Percentiles rank a stretch among this genome's conserved stretches.
These are phyloP conservation scores for Klebsormidium nitens DNA, from an alignment of 139 green algal genomes.

Conservation along the genomic window DNA sequence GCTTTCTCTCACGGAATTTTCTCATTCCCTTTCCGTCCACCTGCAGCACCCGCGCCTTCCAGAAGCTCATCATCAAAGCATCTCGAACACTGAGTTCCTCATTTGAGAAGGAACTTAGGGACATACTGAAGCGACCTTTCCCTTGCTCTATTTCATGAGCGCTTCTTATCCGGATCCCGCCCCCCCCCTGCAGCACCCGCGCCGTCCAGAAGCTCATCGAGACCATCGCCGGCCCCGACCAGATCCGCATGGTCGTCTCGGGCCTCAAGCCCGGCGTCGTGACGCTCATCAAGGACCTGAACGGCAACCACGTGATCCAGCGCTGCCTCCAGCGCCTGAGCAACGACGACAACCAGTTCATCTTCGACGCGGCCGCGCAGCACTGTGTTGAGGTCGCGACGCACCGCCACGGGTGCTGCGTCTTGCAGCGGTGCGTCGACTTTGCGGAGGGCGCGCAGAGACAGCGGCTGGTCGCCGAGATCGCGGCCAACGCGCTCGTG, in stretches of 20 bases:
- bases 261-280: slow-evolving; percentile 81
- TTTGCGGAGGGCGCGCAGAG: slow-evolving; percentile 77
- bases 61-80: slow-evolving; percentile 98
- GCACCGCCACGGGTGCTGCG: slow-evolving; percentile 97
- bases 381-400: slow-evolving; percentile 91
- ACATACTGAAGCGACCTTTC: too few species aligned
- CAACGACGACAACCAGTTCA: slow-evolving; percentile 64
- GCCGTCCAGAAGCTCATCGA: slow-evolving; percentile 96
- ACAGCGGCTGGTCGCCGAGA: slow-evolving; percentile 66
- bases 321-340: slow-evolving; percentile 78
- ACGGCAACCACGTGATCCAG: slow-evolving; percentile 99
- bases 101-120: too few species aligned
- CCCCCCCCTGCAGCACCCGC: slow-evolving; percentile 75
- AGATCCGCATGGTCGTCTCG: slow-evolving; percentile 69
- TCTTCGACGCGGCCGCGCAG: slow-evolving; percentile 78
- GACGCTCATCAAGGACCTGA: slow-evolving; percentile 93
- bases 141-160: too few species aligned
- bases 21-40: neutral
- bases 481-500: slow-evolving; percentile 73
- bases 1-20: too few species aligned
- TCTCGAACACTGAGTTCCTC: too few species aligned
- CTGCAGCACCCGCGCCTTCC: slow-evolving; percentile 93
- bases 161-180: neutral
- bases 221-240: slow-evolving; percentile 64
- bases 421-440: slow-evolving; percentile 98